A percentile compares a stretch with the other conserved stretches of the same genome.
Evolutionary conservation across 176 grass and related monocot genomes (phyloP).

Genomic region (Puccinellia tenuiflora): DNA sequence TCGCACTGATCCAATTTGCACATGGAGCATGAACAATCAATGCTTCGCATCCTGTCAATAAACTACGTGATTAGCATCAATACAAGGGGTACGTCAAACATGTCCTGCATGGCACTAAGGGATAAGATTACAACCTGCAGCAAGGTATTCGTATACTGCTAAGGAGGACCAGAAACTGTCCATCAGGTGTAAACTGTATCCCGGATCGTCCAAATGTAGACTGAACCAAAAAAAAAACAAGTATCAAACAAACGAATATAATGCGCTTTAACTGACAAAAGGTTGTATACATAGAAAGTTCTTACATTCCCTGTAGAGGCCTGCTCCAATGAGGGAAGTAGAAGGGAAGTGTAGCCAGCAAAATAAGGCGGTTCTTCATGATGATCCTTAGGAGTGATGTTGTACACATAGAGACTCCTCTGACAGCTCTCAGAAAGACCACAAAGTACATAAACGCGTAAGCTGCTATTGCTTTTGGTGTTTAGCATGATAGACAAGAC

Average conservation of each 20-base stretch:
- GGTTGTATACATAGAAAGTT: conserved; percentile 1
- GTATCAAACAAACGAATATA: conserved; percentile 3
- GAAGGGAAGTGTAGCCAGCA: conserved; percentile 61
- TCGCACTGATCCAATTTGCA: conserved; percentile 48
- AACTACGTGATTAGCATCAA: conserved; percentile 31
- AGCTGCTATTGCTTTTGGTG: conserved; percentile 38
- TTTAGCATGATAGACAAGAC: conserved; percentile 68
- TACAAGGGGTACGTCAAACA: conserved; percentile 14
- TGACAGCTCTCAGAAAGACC: conserved; percentile 47
- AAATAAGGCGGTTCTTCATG: conserved; percentile 49
- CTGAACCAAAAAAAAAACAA: conserved; percentile 40
- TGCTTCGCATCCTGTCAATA: conserved; percentile 46
- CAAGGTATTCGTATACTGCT: conserved; percentile 53
- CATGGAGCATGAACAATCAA: conserved; percentile 55
- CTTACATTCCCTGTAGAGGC: conserved; percentile 56
- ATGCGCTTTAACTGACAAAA: neutral
- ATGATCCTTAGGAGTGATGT: conserved; percentile 30
- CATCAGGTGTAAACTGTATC: conserved; percentile 75
- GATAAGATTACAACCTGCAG: conserved; percentile 73
- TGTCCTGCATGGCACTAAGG: conserved; percentile 8
- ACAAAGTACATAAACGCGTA: conserved; percentile 69
- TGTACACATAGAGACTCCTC: conserved; percentile 67
- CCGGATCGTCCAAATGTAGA: conserved; percentile 47
- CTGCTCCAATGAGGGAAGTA: conserved; percentile 45
- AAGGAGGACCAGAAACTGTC: conserved; percentile 54